phyloP scores from a whole-genome alignment of 305 asterid genomes.

The Stenogyne calaminthoides region DNA sequence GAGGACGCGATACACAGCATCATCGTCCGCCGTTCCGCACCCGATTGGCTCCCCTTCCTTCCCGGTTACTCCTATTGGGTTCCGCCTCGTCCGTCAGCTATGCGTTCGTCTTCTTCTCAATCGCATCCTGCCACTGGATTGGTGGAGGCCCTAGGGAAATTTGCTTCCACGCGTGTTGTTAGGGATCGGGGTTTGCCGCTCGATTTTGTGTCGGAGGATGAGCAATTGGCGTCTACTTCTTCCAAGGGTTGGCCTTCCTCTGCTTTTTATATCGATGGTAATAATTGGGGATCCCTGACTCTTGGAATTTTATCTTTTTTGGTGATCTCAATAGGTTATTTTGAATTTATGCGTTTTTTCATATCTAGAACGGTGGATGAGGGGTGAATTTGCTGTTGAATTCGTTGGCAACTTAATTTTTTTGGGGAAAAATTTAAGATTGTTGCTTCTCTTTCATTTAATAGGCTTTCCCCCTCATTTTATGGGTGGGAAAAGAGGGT shows the following conservation, averaged over 20 bases:
- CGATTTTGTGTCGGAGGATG: slow-evolving; percentile 42
- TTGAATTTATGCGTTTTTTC: slow-evolving; percentile 5
- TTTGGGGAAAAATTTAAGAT: neutral
- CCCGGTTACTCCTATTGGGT: slow-evolving; percentile 69
- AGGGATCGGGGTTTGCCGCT: slow-evolving; percentile 7
- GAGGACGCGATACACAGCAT: slow-evolving; percentile 69
- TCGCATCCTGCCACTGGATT: slow-evolving; percentile 27
- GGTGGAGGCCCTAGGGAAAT: slow-evolving; percentile 33
- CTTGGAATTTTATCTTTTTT: slow-evolving; percentile 4
- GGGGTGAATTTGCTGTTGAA: neutral
- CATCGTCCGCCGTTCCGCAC: slow-evolving; percentile 67
- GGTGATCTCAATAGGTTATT: slow-evolving; percentile 5
- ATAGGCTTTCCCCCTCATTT: neutral
- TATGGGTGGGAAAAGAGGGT: neutral
- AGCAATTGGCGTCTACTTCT: slow-evolving; percentile 35
- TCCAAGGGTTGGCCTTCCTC: slow-evolving; percentile 50
- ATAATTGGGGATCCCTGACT: neutral
- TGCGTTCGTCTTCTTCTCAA: slow-evolving; percentile 15
- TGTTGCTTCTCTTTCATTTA: neutral
- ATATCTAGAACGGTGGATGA: slow-evolving; percentile 24
- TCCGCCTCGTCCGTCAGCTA: slow-evolving; percentile 38
- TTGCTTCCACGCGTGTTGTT: slow-evolving; percentile 24
- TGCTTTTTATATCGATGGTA: slow-evolving; percentile 42
- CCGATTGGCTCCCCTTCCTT: slow-evolving; percentile 75
- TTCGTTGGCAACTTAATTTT: neutral